These are phyloP conservation scores for Isoetes taiwanensis DNA, from an alignment of 75 land plant species.

Conservation along the genomic window DNA sequence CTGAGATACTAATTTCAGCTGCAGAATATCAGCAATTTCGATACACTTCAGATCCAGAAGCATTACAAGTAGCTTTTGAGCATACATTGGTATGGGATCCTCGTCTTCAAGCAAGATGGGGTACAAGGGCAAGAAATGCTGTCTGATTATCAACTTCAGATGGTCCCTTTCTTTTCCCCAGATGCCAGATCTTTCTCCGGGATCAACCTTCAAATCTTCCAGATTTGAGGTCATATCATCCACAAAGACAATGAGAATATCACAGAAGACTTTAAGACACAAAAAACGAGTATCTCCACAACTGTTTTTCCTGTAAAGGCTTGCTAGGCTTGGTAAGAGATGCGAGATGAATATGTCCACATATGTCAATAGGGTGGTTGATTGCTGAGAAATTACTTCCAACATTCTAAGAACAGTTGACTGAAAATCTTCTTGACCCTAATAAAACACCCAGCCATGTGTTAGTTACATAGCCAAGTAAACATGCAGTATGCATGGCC, in stretches of 20 bases:
- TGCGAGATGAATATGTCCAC: conserved; percentile 38
- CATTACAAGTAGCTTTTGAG: conserved; percentile 97
- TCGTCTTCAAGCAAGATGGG: conserved; percentile 81
- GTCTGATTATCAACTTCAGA: conserved; percentile 46
- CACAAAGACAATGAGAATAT: conserved; percentile 52
- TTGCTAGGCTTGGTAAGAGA: conserved; percentile 72
- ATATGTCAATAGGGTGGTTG: conserved; percentile 33
- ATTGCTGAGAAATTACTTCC: conserved; percentile 69
- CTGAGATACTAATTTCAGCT: conserved; percentile 62
- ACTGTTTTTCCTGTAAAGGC: conserved; percentile 74
- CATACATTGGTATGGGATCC: conserved; percentile 98
- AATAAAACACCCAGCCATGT: background rate
- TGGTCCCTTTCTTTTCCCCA: conserved; percentile 15
- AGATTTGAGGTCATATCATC: conserved; percentile 33
- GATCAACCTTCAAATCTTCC: background rate
- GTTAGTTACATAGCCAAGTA: background rate
- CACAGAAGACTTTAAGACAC: conserved; percentile 80
- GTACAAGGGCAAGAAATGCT: conserved; percentile 78
- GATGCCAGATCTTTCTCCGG: background rate
- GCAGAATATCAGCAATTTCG: conserved; percentile 67
- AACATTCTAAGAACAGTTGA: conserved; percentile 70
- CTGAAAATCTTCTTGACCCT: conserved; percentile 96
- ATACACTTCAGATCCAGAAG: conserved; percentile 73
- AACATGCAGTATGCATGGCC: background rate
- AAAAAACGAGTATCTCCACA: conserved; percentile 90